Evolutionary conservation across 225 moss, liverwort and hornwort species (phyloP), one percentile per base, ranked within the genome.

Genomic region (Straminergon stramineum): DNA sequence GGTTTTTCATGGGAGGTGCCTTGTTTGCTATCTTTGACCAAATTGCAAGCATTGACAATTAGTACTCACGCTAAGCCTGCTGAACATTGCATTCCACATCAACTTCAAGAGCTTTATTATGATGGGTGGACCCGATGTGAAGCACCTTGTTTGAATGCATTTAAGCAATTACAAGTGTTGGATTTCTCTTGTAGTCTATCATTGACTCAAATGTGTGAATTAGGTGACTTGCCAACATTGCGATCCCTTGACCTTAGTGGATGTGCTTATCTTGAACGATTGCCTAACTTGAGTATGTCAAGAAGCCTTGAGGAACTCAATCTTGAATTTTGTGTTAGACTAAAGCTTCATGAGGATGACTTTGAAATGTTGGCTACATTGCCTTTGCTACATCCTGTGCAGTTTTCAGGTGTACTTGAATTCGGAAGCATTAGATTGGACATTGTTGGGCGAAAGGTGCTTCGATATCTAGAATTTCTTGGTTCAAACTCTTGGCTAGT

Each of bases 371-470:
- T 82, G 43, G 61, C 43, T 9, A 14, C 20, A 32, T 45, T 82
- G 9, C 62, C 82, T 43, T 28, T 41, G 5, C 0, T 82, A 1
- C 45, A 31, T 4, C 63, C 13, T 30, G 9, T 82, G 43, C 14
- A 0, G 0, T 43, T 82, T 43, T 81, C 81, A 80, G 0, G 7
- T 4, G 0, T 0, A 0, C 0, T 1, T 28, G 58, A 58, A 1
- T 0, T 0, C 6, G 0, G 2, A 4, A 27, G 0, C 4, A 16
- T 57, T 0, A 39, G 11, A 4, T 80, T 80, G 60, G 28, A 80
- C 28, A 26, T 80, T 27, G 18, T 18, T 58, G 1, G 39, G 0
- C 7, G 1, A 5, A 60, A 60, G 41, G 27, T 57, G 4, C 60
- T 80, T 27, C 11, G 6, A 6, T 58, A 80, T 51, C 0, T 39